Conservation (phyloP, 2,329 filamentous ascomycete species). For the Bipolaris victoriae region DNA sequence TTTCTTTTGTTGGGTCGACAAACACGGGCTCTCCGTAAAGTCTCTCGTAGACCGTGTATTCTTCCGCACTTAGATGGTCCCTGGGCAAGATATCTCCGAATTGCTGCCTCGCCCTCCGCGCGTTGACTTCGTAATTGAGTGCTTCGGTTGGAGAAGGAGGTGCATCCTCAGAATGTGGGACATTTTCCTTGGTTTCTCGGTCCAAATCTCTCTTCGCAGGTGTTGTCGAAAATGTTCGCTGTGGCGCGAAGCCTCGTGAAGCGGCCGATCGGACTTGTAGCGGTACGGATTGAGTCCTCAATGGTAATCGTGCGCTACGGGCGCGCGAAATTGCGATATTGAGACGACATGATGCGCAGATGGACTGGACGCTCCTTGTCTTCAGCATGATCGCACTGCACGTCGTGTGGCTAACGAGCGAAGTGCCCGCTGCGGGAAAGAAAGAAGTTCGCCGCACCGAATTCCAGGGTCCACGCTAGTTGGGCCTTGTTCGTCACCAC, state of each 20-base stretch:
- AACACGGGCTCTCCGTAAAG: slow-evolving; percentile 77
- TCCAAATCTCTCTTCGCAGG: slow-evolving; percentile 16
- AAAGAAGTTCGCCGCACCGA: slow-evolving; percentile 45
- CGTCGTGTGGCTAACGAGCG: slow-evolving; percentile 12
- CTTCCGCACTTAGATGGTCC: slow-evolving; percentile 70
- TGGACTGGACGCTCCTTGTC: slow-evolving; percentile 35
- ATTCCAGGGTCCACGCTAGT: slow-evolving; percentile 31
- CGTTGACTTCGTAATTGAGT: slow-evolving; percentile 64
- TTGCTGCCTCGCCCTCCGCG: slow-evolving; percentile 72
- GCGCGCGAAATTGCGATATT: slow-evolving; percentile 34
- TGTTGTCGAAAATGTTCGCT: slow-evolving; percentile 33
- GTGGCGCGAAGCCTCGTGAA: slow-evolving; percentile 21
- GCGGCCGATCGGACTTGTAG: slow-evolving; percentile 21
- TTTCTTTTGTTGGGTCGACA: slow-evolving; percentile 64
- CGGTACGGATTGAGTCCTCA: slow-evolving; percentile 17
- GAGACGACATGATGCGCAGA: slow-evolving; percentile 45
- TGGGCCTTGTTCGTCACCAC: slow-evolving; percentile 8
- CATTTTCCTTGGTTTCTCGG: slow-evolving; percentile 13
- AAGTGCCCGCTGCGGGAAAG: slow-evolving; percentile 14
- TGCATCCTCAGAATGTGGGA: slow-evolving; percentile 1
- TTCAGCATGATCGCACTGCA: slow-evolving; percentile 37
- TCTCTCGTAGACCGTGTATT: slow-evolving; percentile 77
- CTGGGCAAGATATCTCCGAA: slow-evolving; percentile 80
- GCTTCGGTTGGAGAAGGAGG: slow-evolving; percentile 27
- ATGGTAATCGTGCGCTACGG: slow-evolving; percentile 33